Evolutionary conservation across 768 basidiomycete genomes (phyloP).

Genomic region (Mycena crocata): DNA sequence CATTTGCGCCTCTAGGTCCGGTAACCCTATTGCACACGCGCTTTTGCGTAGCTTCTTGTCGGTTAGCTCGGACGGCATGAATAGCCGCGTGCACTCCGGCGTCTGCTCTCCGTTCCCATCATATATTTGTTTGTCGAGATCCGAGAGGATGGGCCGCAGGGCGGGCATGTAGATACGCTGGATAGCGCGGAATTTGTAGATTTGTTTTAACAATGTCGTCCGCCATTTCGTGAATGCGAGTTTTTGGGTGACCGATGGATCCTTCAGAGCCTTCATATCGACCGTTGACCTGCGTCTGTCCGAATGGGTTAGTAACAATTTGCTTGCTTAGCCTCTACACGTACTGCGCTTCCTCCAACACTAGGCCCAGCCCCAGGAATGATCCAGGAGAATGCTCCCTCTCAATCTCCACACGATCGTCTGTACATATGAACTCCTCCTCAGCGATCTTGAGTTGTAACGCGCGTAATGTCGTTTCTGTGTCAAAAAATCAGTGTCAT

Average conservation of each 20-base stretch:
- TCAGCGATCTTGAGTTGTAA: slow-evolving; percentile 3
- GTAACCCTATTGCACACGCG: background rate
- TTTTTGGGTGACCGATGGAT: background rate
- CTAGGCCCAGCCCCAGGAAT: background rate
- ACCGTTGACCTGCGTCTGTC: background rate
- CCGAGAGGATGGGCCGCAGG: background rate
- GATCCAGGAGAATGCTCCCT: background rate
- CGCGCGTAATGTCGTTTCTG: background rate
- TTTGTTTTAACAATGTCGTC: background rate
- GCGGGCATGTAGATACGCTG: slow-evolving; percentile 2
- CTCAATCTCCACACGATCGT: slow-evolving; percentile 3
- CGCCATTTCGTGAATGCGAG: background rate
- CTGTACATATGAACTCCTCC: slow-evolving; percentile 2
- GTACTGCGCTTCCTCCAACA: background rate
- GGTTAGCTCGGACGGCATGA: slow-evolving; percentile 6
- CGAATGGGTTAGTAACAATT: no score
- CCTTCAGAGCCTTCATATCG: no score
- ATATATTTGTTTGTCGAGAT: background rate
- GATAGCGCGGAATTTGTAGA: background rate
- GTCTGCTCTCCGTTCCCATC: slow-evolving; percentile 1
- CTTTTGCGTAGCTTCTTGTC: background rate
- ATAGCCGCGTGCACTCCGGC: background rate
- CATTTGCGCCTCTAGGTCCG: slow-evolving; percentile 1
- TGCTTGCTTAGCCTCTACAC: background rate
- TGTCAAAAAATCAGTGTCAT: no score